phyloP scores from a whole-genome alignment of 148 eudicot species.

The Fagopyrum homotropicum region DNA sequence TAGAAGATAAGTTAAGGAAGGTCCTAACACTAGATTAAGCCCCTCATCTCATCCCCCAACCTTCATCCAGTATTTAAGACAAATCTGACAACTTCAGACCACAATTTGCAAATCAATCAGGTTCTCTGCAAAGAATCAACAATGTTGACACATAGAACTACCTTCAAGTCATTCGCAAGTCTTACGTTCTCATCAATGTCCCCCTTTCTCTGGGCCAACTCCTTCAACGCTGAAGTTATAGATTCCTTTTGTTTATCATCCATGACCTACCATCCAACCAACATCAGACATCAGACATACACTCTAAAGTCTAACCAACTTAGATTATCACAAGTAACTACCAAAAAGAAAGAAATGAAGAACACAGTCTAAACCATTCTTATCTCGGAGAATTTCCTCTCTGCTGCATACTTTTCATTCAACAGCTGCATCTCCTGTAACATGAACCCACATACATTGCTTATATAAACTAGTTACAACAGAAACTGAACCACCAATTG shows the following conservation, averaged over 20 bases:
- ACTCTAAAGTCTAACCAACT: constrained; percentile 9
- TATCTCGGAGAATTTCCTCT: constrained; percentile 66
- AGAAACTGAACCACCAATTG: neutral
- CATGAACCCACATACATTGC: constrained; percentile 16
- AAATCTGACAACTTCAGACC: neutral
- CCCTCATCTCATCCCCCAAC: neutral
- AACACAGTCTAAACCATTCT: constrained; percentile 56
- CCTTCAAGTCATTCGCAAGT: constrained; percentile 70
- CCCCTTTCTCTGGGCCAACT: constrained; percentile 62
- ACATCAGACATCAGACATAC: neutral
- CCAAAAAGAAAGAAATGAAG: constrained; percentile 15
- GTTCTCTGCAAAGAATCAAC: neutral
- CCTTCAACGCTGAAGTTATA: constrained; percentile 54
- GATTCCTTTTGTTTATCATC: constrained; percentile 78
- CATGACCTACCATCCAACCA: constrained; percentile 44
- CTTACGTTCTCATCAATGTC: constrained; percentile 65
- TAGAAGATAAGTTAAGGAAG: neutral
- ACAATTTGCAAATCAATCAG: neutral
- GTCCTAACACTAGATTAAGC: constrained; percentile 2
- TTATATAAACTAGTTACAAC: constrained; percentile 14
- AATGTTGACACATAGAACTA: constrained; percentile 15
- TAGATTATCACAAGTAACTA: constrained; percentile 12
- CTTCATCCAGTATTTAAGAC: constrained; percentile 4
- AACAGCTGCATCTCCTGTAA: constrained; percentile 70
- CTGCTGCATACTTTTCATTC: constrained; percentile 74